Conservation (phyloP, 805 yeast species). For the Saturnispora hagleri region DNA sequence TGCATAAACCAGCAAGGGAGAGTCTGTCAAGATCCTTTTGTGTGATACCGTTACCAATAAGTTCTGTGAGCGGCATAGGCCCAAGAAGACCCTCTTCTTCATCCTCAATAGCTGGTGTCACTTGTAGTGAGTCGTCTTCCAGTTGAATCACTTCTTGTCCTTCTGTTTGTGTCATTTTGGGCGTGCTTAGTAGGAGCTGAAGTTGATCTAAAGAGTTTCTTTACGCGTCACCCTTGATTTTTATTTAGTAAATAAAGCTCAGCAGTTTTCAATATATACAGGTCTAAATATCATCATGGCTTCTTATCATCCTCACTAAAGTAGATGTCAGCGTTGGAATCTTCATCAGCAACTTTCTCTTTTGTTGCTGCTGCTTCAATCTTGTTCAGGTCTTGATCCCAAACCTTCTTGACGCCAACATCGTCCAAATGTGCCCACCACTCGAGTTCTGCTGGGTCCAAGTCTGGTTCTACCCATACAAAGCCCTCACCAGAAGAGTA, state of each 20-base stretch:
- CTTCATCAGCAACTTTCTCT: conserved; percentile 13
- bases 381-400: conserved; percentile 21
- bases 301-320: conserved; percentile 10
- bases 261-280: background rate
- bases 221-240: conserved; percentile 4
- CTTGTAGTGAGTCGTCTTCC: background rate
- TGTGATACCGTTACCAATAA: conserved; percentile 80
- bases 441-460: conserved; percentile 68
- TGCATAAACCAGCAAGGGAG: conserved; percentile 73
- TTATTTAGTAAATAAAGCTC: background rate
- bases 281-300: background rate
- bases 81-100: conserved; percentile 36
- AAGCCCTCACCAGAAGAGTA: conserved; percentile 78
- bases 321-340: conserved; percentile 13
- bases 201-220: background rate
- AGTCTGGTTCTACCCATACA: conserved; percentile 86
- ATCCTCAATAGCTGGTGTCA: conserved; percentile 33
- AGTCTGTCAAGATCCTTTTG: conserved; percentile 70
- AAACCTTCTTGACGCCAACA: conserved; percentile 24
- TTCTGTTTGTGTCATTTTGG: background rate
- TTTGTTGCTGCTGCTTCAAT: conserved; percentile 14
- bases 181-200: background rate
- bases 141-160: background rate
- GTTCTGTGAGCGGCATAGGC: conserved; percentile 43
- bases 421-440: conserved; percentile 27